Evolutionary conservation across 352 stramenopile species (phyloP), one percentile per base, ranked within the genome.

Genomic region (Pilasporangium apinafurcum): DNA sequence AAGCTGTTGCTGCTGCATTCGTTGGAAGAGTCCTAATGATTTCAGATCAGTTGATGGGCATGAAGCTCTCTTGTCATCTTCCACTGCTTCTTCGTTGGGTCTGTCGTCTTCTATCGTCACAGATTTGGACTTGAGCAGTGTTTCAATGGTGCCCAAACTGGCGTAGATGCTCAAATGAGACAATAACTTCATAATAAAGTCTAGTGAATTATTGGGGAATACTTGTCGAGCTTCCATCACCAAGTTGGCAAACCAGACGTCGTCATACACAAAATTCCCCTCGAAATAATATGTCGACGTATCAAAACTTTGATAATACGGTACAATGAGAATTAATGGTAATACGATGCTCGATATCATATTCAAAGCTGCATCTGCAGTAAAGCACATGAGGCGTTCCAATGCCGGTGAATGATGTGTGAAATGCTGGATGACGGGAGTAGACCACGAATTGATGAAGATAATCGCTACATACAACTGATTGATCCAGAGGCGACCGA

Each of bases 151-250:
- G n/a, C 20, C 21, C 2, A 63, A 32, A 17, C 41, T 63, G 14
- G 30, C 31, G 7, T 49, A 50, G 5, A 68, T 49, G 39, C 53
- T 52, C 8, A 55, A 6, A 27, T 68, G 58, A 1, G 53, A 50
- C 3, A 56, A 35, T 12, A 48, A 14, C 20, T 53, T 68, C 20
- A 61, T 22, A 8, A 51, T 17, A 14, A 64, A 32, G 26, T 64
- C 53, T 17, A 42, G 4, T 26, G 33, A 48, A 4, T 36, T 37
- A 12, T 37, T 22, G 2, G 34, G 48, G 7, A 64, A 45, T 14
- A 68, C 36, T 34, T 68, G 53, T 5, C 46, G 48, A 16, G 35
- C 50, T 31, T 61, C 53, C 47, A 53, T 52, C 6, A 65, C 26
- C 10, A 65, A 12, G 13, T 48, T 49, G 43, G 56, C 44, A 30